These are phyloP conservation scores for Amanita thiersii DNA, from an alignment of 768 basidiomycete genomes.

Conservation along the genomic window DNA sequence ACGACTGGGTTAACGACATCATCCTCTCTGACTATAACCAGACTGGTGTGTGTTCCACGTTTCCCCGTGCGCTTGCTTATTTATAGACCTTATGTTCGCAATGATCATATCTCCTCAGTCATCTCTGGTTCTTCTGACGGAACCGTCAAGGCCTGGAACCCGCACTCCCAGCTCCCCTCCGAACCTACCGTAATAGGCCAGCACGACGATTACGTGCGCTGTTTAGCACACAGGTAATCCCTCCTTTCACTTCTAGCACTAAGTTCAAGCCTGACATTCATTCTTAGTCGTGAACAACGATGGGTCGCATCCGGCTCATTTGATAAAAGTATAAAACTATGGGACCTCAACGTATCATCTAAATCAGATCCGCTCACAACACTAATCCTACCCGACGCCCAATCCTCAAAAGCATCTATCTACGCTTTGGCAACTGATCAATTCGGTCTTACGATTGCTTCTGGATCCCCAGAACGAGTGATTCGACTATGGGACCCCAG, in stretches of 20 bases:
- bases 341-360: slow-evolving; percentile 46
- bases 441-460: slow-evolving; percentile 73
- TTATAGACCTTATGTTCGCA: not conserved
- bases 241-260: not conserved
- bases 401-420: slow-evolving; percentile 59
- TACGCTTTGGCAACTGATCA: slow-evolving; percentile 80
- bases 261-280: slow-evolving; percentile 10
- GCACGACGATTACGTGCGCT: slow-evolving; percentile 84
- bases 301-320: slow-evolving; percentile 95
- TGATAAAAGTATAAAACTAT: slow-evolving; percentile 88
- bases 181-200: slow-evolving; percentile 65
- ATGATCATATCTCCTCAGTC: slow-evolving; percentile 33
- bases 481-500: slow-evolving; percentile 93
- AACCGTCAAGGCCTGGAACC: slow-evolving; percentile 89
- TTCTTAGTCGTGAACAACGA: slow-evolving; percentile 59
- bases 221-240: slow-evolving; percentile 63
- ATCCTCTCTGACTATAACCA: slow-evolving; percentile 88
- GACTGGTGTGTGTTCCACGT: slow-evolving; percentile 43
- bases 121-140: slow-evolving; percentile 95
- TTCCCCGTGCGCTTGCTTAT: not conserved
- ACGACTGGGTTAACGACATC: slow-evolving; percentile 96
- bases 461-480: slow-evolving; percentile 88
- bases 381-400: slow-evolving; percentile 58
- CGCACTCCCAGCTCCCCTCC: slow-evolving; percentile 52
- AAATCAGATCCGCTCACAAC: slow-evolving; percentile 50